A percentile compares a stretch with the other conserved stretches of the same genome.
Evolutionary conservation across 2,329 filamentous ascomycete genomes (phyloP).

Genomic region (Ophiostoma perfectum): DNA sequence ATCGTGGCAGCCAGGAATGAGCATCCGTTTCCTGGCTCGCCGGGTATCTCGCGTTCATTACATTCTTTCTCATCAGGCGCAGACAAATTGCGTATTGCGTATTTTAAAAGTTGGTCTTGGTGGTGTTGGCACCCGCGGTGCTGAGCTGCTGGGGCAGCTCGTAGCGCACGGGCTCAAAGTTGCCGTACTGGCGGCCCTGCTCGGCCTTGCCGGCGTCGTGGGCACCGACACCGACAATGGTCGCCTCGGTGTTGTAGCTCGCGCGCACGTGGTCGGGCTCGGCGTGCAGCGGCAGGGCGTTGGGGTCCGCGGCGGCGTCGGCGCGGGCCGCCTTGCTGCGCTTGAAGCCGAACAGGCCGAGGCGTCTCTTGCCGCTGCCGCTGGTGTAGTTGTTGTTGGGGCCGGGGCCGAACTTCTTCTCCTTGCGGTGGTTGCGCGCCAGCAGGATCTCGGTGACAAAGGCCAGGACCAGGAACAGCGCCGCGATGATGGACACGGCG

Average conservation of each 20-base stretch:
- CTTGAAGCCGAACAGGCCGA: constrained; percentile 33
- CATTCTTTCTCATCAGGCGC: not conserved
- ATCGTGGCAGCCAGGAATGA: constrained; percentile 6
- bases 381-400: constrained; percentile 40
- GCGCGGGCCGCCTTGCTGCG: constrained; percentile 22
- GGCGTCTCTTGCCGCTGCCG: constrained; percentile 32
- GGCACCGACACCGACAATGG: constrained; percentile 28
- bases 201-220: constrained; percentile 13
- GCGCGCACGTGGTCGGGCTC: constrained; percentile 29
- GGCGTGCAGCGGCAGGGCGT: constrained; percentile 35
- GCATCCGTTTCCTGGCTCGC: constrained; percentile 4
- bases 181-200: constrained; percentile 14
- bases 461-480: constrained; percentile 38
- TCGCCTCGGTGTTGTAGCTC: constrained; percentile 37
- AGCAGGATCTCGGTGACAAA: constrained; percentile 30
- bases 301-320: constrained; percentile 28
- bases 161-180: constrained; percentile 14
- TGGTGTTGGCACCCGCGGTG: not conserved
- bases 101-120: constrained; percentile 1
- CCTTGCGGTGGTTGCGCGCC: constrained; percentile 34
- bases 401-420: constrained; percentile 38
- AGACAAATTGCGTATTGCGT: not conserved
- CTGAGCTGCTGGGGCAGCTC: constrained; percentile 14
- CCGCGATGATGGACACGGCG: constrained; percentile 70
- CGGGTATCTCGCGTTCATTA: not conserved